Percentiles rank a stretch among this genome's conserved stretches.
These are phyloP conservation scores for Saksenaea oblongispora DNA, from an alignment of 371 early-diverging fungal genomes.

Conservation along the genomic window DNA sequence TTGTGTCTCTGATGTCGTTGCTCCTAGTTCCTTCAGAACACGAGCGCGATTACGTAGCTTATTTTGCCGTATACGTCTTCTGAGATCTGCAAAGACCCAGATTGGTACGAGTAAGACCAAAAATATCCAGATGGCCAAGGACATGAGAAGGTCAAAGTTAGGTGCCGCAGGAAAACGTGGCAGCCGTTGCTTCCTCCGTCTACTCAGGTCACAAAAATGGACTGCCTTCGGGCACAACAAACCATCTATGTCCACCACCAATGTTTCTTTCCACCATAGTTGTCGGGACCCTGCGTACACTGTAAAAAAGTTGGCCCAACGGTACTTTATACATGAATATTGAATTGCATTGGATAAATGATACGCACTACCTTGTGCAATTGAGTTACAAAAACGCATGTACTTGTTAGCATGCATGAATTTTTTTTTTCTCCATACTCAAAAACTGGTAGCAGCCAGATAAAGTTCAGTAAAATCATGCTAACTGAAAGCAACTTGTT, in stretches of 20 bases:
- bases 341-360: too few relatives aligned
- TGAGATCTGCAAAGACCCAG: slow-evolving; percentile 15
- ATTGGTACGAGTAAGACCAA: slow-evolving; percentile 9
- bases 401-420: too few relatives aligned
- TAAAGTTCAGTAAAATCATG: too few relatives aligned
- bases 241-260: neutral
- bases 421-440: too few relatives aligned
- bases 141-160: slow-evolving; percentile 16
- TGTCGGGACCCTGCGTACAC: too few relatives aligned
- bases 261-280: neutral
- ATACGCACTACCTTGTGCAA: too few relatives aligned
- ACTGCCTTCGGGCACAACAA: neutral
- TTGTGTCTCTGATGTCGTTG: slow-evolving; percentile 10
- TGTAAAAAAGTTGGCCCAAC: too few relatives aligned
- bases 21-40: slow-evolving; percentile 25
- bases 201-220: neutral
- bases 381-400: too few relatives aligned
- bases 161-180: neutral
- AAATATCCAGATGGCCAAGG: slow-evolving; percentile 34
- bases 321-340: too few relatives aligned
- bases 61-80: slow-evolving; percentile 16
- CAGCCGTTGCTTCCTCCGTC: neutral
- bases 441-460: too few relatives aligned
- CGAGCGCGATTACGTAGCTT: slow-evolving; percentile 20
- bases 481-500: too few relatives aligned